Conservation (phyloP, 768 basidiomycete species). For the Hericium erinaceus region DNA sequence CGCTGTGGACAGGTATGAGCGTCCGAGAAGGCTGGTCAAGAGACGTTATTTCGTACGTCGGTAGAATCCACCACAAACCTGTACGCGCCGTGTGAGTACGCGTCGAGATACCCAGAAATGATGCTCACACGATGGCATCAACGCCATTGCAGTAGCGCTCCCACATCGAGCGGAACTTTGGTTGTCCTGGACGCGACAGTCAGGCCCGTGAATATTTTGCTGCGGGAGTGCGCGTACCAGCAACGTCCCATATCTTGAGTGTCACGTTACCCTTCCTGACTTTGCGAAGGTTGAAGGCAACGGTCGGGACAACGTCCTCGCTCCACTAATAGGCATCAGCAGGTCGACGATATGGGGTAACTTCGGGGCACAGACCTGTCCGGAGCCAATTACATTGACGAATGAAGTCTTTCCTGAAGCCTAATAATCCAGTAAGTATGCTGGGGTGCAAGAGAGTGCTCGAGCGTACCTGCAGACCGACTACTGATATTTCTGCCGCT, state of each 20-base stretch:
- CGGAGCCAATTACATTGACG: slow-evolving; percentile 85
- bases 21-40: slow-evolving; percentile 2
- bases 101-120: neutral
- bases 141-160: slow-evolving; percentile 90
- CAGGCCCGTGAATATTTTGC: neutral
- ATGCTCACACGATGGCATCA: slow-evolving; percentile 78
- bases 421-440: slow-evolving; percentile 28
- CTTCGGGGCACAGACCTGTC: slow-evolving; percentile 39
- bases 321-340: slow-evolving; percentile 54
- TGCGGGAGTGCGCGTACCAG: slow-evolving; percentile 40
- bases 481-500: slow-evolving; percentile 82
- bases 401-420: slow-evolving; percentile 94
- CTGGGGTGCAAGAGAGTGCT: neutral
- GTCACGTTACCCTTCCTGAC: slow-evolving; percentile 85
- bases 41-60: slow-evolving; percentile 48
- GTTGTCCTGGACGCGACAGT: slow-evolving; percentile 51
- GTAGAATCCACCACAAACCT: slow-evolving; percentile 92
- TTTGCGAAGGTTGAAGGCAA: slow-evolving; percentile 87
- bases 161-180: slow-evolving; percentile 93
- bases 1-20: slow-evolving; percentile 31
- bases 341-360: neutral
- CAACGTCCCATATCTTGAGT: slow-evolving; percentile 93
- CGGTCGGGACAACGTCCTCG: slow-evolving; percentile 93
- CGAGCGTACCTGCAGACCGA: slow-evolving; percentile 64
- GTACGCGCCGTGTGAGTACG: neutral